These are phyloP conservation scores for Trebouxiophyceae sp. DNA, from an alignment of 163 green algal genomes.

Conservation along the genomic window DNA sequence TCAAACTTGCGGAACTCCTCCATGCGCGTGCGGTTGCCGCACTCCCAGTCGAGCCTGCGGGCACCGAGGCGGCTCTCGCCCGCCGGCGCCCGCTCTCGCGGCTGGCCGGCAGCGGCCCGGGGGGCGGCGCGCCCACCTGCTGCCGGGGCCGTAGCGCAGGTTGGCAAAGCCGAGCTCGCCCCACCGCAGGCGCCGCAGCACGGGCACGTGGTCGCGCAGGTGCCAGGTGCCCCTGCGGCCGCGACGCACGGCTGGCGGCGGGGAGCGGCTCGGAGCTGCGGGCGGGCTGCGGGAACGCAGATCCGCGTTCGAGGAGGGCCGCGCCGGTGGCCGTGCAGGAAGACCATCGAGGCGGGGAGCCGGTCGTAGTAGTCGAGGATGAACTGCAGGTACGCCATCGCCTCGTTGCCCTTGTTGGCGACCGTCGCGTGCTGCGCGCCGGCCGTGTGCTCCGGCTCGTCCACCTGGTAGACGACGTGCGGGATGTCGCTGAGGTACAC, in stretches of 20 bases:
- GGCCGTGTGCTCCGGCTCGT: constrained; percentile 5
- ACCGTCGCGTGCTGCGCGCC: constrained; percentile 12
- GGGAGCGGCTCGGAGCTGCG: too few species aligned
- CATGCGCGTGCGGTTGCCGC: not conserved
- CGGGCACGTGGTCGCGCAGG: constrained; percentile 15
- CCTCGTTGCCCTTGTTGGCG: constrained; percentile 23
- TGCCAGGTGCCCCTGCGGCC: constrained; percentile 11
- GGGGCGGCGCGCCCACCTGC: too few species aligned
- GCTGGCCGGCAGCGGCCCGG: too few species aligned
- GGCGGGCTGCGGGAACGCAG: too few species aligned
- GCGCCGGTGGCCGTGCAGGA: constrained; percentile 25
- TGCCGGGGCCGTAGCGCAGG: constrained; percentile 16
- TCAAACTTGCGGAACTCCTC: constrained; percentile 2
- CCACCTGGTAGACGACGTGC: constrained; percentile 16
- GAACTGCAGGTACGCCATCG: constrained; percentile 26
- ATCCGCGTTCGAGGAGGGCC: too few species aligned
- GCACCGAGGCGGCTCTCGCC: too few species aligned
- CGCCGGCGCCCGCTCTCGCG: too few species aligned
- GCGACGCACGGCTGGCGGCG: too few species aligned
- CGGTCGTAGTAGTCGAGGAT: constrained; percentile 26
- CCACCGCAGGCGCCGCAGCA: constrained; percentile 19
- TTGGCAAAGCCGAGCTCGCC: constrained; percentile 14
- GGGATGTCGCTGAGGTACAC: constrained; percentile 13
- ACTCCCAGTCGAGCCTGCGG: constrained; percentile 5
- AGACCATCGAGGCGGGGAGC: constrained; percentile 20